These are phyloP conservation scores for Coniophora puteana DNA, from an alignment of 1,284 basidiomycete genomes.

Conservation along the genomic window DNA sequence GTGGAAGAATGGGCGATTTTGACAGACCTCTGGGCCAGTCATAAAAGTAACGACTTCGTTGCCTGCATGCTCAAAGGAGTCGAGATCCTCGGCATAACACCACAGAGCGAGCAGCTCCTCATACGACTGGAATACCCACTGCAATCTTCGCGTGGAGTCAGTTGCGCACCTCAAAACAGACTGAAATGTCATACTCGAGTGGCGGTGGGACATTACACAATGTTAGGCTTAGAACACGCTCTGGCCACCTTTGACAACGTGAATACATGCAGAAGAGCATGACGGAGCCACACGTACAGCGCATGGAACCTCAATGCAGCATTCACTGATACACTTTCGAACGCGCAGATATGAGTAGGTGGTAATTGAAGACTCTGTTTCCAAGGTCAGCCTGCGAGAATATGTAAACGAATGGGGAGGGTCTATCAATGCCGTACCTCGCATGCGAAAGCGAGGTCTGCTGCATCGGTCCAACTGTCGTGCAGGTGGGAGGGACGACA, in stretches of 20 bases:
- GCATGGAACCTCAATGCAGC: conserved; percentile 57
- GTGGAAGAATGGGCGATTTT: conserved; percentile 1
- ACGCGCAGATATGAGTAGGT: conserved; percentile 62
- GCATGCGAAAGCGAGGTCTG: conserved; percentile 64
- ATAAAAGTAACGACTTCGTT: conserved; percentile 54
- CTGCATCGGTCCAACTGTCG: conserved; percentile 73
- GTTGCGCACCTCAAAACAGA: conserved; percentile 2
- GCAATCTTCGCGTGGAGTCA: conserved; percentile 38
- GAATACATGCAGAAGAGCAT: conserved; percentile 3
- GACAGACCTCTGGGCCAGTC: conserved; percentile 50
- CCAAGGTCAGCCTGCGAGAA: too few relatives aligned
- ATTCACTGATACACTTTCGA: conserved; percentile 51
- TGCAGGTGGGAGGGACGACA: conserved; percentile 51
- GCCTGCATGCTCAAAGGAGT: conserved; percentile 61
- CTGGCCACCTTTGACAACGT: conserved; percentile 55
- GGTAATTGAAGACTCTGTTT: conserved; percentile 58
- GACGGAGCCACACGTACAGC: conserved; percentile 40
- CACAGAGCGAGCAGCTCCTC: conserved; percentile 62
- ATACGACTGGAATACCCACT: conserved; percentile 53
- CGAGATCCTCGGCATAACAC: conserved; percentile 63
- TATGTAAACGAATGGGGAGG: too few relatives aligned
- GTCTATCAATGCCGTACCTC: conserved; percentile 44
- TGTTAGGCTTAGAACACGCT: conserved; percentile 62
- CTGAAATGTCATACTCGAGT: conserved; percentile 48
- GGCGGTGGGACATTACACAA: conserved; percentile 66